These are phyloP conservation scores for Candida mattraensis DNA, from an alignment of 805 yeast genomes.

Conservation along the genomic window DNA sequence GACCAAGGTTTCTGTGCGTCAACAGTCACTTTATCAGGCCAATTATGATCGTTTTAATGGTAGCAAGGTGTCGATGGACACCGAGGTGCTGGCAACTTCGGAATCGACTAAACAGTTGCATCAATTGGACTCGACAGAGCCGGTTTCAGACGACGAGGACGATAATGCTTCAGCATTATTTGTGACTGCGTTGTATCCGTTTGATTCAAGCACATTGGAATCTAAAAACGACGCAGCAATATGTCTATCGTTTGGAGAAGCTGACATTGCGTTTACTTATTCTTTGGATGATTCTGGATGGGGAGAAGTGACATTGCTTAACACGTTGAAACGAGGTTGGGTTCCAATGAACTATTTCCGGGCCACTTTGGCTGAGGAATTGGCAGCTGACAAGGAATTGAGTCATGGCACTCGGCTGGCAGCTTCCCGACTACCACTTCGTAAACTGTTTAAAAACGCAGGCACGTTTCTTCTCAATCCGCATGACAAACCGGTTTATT, in stretches of 20 bases:
- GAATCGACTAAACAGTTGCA: slow-evolving; percentile 18
- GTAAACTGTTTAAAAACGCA: slow-evolving; percentile 56
- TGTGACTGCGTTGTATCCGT: slow-evolving; percentile 36
- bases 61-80: slow-evolving; percentile 4
- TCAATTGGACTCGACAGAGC: slow-evolving; percentile 15
- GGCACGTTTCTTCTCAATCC: slow-evolving; percentile 70
- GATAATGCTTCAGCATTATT: slow-evolving; percentile 38
- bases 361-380: slow-evolving; percentile 31
- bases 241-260: slow-evolving; percentile 68
- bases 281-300: slow-evolving; percentile 80
- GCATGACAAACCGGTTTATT: slow-evolving; percentile 44
- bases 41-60: slow-evolving; percentile 13
- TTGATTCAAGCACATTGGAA: slow-evolving; percentile 48
- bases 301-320: slow-evolving; percentile 80
- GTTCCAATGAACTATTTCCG: slow-evolving; percentile 81
- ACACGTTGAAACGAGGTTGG: slow-evolving; percentile 72
- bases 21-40: slow-evolving; percentile 27
- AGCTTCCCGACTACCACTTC: slow-evolving; percentile 51
- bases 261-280: slow-evolving; percentile 75
- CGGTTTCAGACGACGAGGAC: slow-evolving; percentile 22
- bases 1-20: slow-evolving; percentile 29
- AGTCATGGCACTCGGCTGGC: slow-evolving; percentile 31
- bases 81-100: slow-evolving; percentile 10
- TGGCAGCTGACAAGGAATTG: slow-evolving; percentile 16
- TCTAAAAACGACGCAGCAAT: slow-evolving; percentile 66